Conservation (phyloP, 2,329 filamentous ascomycete genomes). For the Daldinia eschscholtzii region DNA sequence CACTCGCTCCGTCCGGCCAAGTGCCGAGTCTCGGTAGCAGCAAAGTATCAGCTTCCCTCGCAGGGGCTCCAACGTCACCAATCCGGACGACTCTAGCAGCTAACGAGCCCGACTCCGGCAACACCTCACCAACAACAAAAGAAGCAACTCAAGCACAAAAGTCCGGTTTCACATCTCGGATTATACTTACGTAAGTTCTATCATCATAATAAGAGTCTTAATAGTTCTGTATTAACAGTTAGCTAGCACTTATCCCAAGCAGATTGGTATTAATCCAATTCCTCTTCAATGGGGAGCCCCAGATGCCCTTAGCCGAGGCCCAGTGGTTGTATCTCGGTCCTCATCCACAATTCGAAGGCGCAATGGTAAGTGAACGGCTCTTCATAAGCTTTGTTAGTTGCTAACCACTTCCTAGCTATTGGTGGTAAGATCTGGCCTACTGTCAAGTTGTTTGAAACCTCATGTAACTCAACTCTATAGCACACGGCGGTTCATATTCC, state of each 20-base stretch:
- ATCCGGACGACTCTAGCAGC: slow-evolving; percentile 34
- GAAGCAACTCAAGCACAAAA: slow-evolving; percentile 53
- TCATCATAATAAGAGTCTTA: slow-evolving; percentile 16
- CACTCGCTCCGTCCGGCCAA: slow-evolving; percentile 44
- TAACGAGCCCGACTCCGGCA: slow-evolving; percentile 43
- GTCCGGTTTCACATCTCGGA: slow-evolving; percentile 65
- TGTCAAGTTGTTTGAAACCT: slow-evolving; percentile 16
- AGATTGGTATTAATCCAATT: slow-evolving; percentile 93
- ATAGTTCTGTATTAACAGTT: slow-evolving; percentile 29
- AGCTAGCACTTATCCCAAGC: slow-evolving; percentile 84
- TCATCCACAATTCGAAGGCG: slow-evolving; percentile 81
- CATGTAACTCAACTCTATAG: slow-evolving; percentile 40
- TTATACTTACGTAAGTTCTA: slow-evolving; percentile 64
- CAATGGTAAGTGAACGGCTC: slow-evolving; percentile 71
- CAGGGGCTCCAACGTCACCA: slow-evolving; percentile 27
- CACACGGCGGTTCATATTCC: slow-evolving; percentile 87
- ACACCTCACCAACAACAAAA: slow-evolving; percentile 43
- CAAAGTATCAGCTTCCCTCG: slow-evolving; percentile 41
- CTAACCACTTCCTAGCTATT: slow-evolving; percentile 60
- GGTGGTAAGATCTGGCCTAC: slow-evolving; percentile 62
- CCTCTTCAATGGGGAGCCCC: slow-evolving; percentile 87
- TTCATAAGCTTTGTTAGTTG: slow-evolving; percentile 8
- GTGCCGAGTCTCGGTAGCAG: slow-evolving; percentile 38
- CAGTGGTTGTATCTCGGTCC: slow-evolving; percentile 86
- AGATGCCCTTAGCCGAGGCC: slow-evolving; percentile 81